Conservation (phyloP, 768 basidiomycete species). For the Grammothele lineata region DNA sequence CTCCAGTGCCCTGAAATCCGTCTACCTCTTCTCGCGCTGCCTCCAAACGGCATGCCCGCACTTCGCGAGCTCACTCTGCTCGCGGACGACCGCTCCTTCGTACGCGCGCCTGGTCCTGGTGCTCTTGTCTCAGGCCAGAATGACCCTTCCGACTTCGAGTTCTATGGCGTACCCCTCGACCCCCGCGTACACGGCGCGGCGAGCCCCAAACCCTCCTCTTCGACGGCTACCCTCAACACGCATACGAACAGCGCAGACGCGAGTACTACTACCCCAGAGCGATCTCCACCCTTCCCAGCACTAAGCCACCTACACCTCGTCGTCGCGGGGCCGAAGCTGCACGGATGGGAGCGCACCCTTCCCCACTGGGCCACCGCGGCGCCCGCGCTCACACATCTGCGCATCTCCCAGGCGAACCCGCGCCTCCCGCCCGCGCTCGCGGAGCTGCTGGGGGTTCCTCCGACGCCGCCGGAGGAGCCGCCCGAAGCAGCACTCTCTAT, state of each 20-base stretch:
- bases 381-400: slow-evolving; percentile 8
- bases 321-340: slow-evolving; percentile 7
- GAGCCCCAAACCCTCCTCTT: background rate
- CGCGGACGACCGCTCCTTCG: slow-evolving; percentile 11
- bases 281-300: slow-evolving; percentile 9
- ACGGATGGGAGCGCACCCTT: slow-evolving; percentile 13
- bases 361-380: slow-evolving; percentile 8
- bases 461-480: no score
- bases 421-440: slow-evolving; percentile 5
- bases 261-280: no score
- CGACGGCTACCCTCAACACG: no score
- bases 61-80: slow-evolving; percentile 13
- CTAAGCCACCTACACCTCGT: slow-evolving; percentile 11
- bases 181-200: no score
- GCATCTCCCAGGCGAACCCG: slow-evolving; percentile 6
- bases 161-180: slow-evolving; percentile 3
- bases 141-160: slow-evolving; percentile 12
- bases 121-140: slow-evolving; percentile 1
- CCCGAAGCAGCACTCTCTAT: no score
- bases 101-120: slow-evolving; percentile 3
- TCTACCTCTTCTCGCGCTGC: slow-evolving; percentile 1
- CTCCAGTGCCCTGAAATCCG: slow-evolving; percentile 10
- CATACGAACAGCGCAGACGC: no score
- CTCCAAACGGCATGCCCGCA: slow-evolving; percentile 1
- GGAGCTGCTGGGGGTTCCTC: slow-evolving; percentile 1